Percentiles rank a stretch among this genome's conserved stretches.
Evolutionary conservation across 2,329 filamentous ascomycete species (phyloP).

Genomic region (Neurospora sp.): DNA sequence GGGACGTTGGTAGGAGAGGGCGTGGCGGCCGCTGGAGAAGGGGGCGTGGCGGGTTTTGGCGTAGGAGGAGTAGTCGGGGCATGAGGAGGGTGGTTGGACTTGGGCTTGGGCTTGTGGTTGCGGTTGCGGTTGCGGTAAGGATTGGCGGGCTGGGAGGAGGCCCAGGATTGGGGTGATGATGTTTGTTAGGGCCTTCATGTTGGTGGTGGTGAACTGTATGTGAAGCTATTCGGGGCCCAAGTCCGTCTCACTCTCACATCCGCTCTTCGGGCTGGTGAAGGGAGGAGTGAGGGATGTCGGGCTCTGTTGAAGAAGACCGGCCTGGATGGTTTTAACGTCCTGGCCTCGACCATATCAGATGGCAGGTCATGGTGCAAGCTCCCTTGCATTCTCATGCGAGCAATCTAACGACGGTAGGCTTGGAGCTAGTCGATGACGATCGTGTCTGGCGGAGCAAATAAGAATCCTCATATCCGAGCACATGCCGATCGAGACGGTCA

Average conservation of each 20-base stretch:
- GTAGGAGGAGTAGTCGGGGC: slow-evolving; percentile 58
- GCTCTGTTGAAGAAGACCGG: neutral
- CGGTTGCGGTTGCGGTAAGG: neutral
- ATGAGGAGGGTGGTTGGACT: slow-evolving; percentile 21
- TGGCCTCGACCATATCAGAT: neutral
- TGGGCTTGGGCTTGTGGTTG: neutral
- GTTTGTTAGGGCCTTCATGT: neutral
- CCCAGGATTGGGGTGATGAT: neutral
- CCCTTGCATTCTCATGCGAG: neutral
- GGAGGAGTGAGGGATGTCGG: neutral
- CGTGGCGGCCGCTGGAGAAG: slow-evolving; percentile 64
- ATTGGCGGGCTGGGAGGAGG: neutral
- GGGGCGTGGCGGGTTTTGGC: slow-evolving; percentile 54
- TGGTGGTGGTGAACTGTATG: neutral
- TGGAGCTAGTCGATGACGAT: neutral
- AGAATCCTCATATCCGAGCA: neutral
- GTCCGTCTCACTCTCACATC: neutral
- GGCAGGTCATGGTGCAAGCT: neutral
- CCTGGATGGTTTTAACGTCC: neutral
- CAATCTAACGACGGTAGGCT: neutral
- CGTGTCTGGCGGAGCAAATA: neutral
- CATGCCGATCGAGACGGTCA: neutral
- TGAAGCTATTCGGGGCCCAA: neutral
- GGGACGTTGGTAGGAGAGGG: slow-evolving; percentile 74
- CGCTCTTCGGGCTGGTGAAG: neutral